Evolutionary conservation across 2,329 filamentous ascomycete genomes (phyloP), one percentile per base, ranked within the genome.

Genomic region (Exophiala calicioides): DNA sequence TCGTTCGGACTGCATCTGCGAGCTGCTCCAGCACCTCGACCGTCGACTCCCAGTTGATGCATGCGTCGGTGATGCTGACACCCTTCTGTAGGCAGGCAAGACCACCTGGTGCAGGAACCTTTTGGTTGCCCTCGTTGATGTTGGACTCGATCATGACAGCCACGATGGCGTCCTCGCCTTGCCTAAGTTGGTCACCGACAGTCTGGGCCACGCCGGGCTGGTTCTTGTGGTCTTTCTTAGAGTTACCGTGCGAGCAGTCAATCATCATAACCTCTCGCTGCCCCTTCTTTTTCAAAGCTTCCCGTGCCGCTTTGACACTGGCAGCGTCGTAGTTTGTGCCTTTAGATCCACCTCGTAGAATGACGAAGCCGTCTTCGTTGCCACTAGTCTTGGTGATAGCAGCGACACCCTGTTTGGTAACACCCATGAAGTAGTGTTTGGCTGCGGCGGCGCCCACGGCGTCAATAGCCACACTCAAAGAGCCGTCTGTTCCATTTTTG

Each of bases 131-230:
- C 73, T 96, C 91, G 62, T 91, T 86, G 72, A 97, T 94, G 69
- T 97, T 88, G 69, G 88, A 94, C 76, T 98, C 93, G 62, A 98
- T 95, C 93, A 98, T 98, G 50, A 97, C 88, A 62, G 93, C 93
- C 82, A 96, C 91, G 63, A 98, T 93, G 37, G 77, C 85, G 3
- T 79, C 79, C 73, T 97, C 91, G 26, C 93, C 93, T 47, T 79
- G 81, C 44, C 84, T 78, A 50, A 98, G 87, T 72, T 98, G 93
- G 62, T 87, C 83, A 2, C 88, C 90, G 47, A 98, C 68, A 8
- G 77, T 80, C 39, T 82, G 83, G 3, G 90, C 90, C 15, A 98
- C 93, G 77, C 91, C 90, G 58, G 90, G 90, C 73, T 98, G 93
- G 71, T 97, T 98, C 74, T 84, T 90, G 78, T 97, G 91, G 71